Evolutionary conservation across 306 rosid genomes (phyloP).

Genomic region (Begonia loranthoides): DNA sequence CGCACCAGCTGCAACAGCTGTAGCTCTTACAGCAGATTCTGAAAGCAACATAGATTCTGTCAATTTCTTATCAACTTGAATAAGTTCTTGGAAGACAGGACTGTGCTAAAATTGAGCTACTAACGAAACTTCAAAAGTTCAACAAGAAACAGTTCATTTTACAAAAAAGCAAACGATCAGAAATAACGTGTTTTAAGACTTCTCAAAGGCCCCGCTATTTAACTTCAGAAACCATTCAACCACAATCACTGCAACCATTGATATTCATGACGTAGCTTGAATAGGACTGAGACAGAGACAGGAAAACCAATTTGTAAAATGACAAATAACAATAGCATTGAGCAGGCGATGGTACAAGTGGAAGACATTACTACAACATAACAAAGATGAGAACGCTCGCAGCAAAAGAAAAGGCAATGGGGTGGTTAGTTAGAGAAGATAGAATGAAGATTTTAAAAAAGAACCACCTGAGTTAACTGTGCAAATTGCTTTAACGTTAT

Average conservation of each 20-base stretch:
- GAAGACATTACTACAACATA: not conserved
- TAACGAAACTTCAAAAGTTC: too few relatives aligned
- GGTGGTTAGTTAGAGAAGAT: too few relatives aligned
- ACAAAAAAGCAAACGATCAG: not conserved
- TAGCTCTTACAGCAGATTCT: conserved; percentile 32
- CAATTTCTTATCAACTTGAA: conserved; percentile 19
- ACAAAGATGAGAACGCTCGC: conserved; percentile 3
- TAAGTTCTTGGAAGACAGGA: conserved; percentile 23
- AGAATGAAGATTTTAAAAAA: conserved; percentile 1
- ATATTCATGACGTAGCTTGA: not conserved
- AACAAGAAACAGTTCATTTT: too few relatives aligned
- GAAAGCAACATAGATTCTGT: conserved; percentile 21
- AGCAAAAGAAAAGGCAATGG: too few relatives aligned
- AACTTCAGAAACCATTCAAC: not conserved
- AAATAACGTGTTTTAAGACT: not conserved
- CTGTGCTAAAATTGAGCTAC: conserved; percentile 16
- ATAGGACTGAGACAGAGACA: not conserved
- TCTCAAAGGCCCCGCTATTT: too few relatives aligned
- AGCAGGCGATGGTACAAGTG: not conserved
- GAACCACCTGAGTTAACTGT: conserved; percentile 35
- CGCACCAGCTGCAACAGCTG: conserved; percentile 56
- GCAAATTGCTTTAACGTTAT: conserved; percentile 41
- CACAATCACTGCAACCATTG: not conserved
- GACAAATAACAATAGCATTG: not conserved
- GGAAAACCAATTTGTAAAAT: too few relatives aligned